Evolutionary conservation across 257 asterid species (phyloP).

Genomic region (Petunia axillaris): DNA sequence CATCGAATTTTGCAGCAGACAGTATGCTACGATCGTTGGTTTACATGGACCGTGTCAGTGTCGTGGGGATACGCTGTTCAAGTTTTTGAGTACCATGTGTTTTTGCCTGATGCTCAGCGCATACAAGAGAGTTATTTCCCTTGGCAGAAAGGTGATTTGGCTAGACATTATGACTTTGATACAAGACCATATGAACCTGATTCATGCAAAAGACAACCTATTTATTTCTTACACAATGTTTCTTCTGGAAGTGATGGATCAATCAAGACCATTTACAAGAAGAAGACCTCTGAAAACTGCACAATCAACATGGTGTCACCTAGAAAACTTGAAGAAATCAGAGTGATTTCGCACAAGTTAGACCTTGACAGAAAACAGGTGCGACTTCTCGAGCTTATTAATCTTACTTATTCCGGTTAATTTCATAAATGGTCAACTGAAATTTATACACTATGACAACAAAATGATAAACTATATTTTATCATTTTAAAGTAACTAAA

Average conservation of each 20-base stretch:
- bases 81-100: slow-evolving; percentile 56
- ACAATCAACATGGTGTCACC: slow-evolving; percentile 37
- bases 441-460: no score
- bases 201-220: slow-evolving; percentile 62
- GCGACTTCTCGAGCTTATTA: background rate
- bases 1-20: slow-evolving; percentile 72
- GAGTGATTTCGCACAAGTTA: slow-evolving; percentile 40
- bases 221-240: slow-evolving; percentile 50
- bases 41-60: slow-evolving; percentile 62
- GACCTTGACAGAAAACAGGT: slow-evolving; percentile 56
- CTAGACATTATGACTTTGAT: slow-evolving; percentile 64
- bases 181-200: slow-evolving; percentile 56
- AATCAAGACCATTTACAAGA: slow-evolving; percentile 51
- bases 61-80: slow-evolving; percentile 86
- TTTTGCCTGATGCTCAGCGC: slow-evolving; percentile 60
- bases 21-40: slow-evolving; percentile 63
- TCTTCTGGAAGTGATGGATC: slow-evolving; percentile 37
- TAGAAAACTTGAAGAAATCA: slow-evolving; percentile 47
- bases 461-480: no score
- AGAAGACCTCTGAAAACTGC: slow-evolving; percentile 43
- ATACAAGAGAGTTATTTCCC: slow-evolving; percentile 66
- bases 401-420: background rate
- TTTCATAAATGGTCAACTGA: no score
- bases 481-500: no score
- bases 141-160: slow-evolving; percentile 64